These are phyloP conservation scores for Fistulina hepatica DNA, from an alignment of 1,284 basidiomycete genomes.

Conservation along the genomic window DNA sequence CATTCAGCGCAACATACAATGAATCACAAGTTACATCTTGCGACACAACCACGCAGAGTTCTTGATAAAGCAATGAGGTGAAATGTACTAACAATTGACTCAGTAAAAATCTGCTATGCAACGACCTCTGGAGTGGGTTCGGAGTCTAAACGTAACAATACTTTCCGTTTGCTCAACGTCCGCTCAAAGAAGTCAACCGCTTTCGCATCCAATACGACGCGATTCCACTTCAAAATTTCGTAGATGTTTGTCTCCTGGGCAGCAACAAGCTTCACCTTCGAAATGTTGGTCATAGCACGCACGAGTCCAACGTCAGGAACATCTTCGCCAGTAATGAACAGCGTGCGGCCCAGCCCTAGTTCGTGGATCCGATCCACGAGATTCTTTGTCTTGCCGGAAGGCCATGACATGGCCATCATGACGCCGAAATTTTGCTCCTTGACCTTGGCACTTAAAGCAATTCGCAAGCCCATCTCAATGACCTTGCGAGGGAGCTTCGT, in stretches of 20 bases:
- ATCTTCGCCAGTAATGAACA: constrained; percentile 61
- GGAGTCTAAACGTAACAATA: too few species aligned
- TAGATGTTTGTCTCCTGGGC: constrained; percentile 66
- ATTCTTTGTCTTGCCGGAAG: constrained; percentile 53
- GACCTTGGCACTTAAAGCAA: constrained; percentile 76
- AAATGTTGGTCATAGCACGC: constrained; percentile 54
- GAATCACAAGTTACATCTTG: neutral
- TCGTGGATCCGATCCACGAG: constrained; percentile 47
- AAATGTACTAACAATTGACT: too few species aligned
- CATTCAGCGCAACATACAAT: neutral
- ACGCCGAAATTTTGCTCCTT: constrained; percentile 67
- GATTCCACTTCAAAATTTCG: constrained; percentile 67
- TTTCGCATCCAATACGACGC: constrained; percentile 57
- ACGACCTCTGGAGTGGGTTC: too few species aligned
- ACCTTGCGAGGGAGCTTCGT: constrained; percentile 87
- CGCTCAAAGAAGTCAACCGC: constrained; percentile 63
- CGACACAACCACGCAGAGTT: too few species aligned
- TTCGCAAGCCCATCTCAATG: constrained; percentile 85
- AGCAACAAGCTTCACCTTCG: constrained; percentile 47
- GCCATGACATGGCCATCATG: constrained; percentile 64
- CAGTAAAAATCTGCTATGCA: too few species aligned
- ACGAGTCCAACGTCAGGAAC: constrained; percentile 40
- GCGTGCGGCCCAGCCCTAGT: constrained; percentile 54
- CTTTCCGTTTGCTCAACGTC: constrained; percentile 46
- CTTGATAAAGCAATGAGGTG: too few species aligned